Percentiles rank a stretch among this genome's conserved stretches.
Conservation (phyloP, 805 yeast species). For the Zygosaccharomyces rouxii region DNA sequence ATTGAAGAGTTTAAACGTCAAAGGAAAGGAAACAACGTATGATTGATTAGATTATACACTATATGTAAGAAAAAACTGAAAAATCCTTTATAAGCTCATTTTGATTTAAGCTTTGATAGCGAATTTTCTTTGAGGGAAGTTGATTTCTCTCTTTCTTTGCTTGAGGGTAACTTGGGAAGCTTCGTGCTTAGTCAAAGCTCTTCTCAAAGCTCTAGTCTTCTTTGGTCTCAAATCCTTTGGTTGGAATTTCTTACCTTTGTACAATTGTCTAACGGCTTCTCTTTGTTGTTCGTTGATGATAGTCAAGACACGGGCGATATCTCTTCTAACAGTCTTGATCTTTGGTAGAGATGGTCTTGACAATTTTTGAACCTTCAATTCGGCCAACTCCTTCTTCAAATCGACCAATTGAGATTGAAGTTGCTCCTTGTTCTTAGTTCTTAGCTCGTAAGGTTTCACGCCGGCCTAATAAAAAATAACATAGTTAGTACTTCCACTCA, state of each 20-base stretch:
- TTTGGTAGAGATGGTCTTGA: conserved; percentile 90
- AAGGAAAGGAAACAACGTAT: conserved; percentile 35
- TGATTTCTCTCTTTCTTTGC: conserved; percentile 86
- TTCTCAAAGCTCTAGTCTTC: conserved; percentile 99
- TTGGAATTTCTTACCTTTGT: conserved; percentile 90
- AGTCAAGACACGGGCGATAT: conserved; percentile 97
- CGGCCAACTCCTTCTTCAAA: conserved; percentile 93
- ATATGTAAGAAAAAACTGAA: conserved; percentile 9
- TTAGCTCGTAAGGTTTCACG: conserved; percentile 92
- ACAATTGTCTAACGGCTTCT: conserved; percentile 89
- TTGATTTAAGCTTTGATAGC: conserved; percentile 90
- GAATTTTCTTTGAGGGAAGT: conserved; percentile 97
- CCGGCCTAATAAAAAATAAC: conserved; percentile 53
- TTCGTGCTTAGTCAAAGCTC: conserved; percentile 87
- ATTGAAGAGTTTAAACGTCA: conserved; percentile 54
- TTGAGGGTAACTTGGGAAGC: conserved; percentile 75
- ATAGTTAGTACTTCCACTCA: conserved; percentile 10
- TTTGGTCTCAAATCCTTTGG: conserved; percentile 99
- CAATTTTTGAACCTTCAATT: conserved; percentile 93
- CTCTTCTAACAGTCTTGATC: conserved; percentile 95
- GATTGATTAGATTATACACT: conserved; percentile 26
- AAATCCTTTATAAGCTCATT: neutral
- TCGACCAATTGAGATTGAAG: conserved; percentile 91
- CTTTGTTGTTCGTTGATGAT: conserved; percentile 96
- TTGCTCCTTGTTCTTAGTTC: conserved; percentile 95